phyloP scores from a whole-genome alignment of 768 basidiomycete species.

The Lactarius sanguifluus region DNA sequence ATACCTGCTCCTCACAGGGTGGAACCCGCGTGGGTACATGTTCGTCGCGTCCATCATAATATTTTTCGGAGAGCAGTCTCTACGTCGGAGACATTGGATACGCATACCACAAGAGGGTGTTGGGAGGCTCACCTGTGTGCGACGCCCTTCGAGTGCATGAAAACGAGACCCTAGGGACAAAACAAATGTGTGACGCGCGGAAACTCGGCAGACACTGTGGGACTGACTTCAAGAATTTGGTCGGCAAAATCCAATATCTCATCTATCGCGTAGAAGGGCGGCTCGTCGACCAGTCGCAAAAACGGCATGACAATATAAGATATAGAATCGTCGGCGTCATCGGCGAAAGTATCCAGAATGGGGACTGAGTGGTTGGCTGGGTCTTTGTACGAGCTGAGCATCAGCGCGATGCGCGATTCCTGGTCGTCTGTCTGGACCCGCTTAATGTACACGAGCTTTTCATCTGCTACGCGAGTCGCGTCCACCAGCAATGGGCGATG shows the following conservation, averaged over 20 bases:
- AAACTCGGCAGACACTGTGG: no score
- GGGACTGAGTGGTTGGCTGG: slow-evolving; percentile 24
- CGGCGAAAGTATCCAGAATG: slow-evolving; percentile 22
- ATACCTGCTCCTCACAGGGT: slow-evolving; percentile 8
- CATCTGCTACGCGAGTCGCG: slow-evolving; percentile 36
- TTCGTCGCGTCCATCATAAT: slow-evolving; percentile 22
- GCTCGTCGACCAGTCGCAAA: background rate
- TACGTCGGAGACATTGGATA: background rate
- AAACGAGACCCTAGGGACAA: slow-evolving; percentile 3
- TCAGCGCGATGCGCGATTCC: slow-evolving; percentile 28
- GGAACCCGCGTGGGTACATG: slow-evolving; percentile 24
- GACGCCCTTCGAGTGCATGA: slow-evolving; percentile 26
- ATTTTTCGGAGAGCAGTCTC: slow-evolving; percentile 8
- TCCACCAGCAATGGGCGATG: slow-evolving; percentile 31
- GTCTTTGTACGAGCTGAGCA: slow-evolving; percentile 9
- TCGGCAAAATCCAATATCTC: slow-evolving; percentile 2
- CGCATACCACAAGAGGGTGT: background rate
- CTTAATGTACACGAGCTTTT: slow-evolving; percentile 36
- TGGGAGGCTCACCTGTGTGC: slow-evolving; percentile 20
- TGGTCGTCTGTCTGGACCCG: slow-evolving; percentile 14
- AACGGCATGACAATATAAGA: slow-evolving; percentile 29
- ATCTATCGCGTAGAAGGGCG: background rate
- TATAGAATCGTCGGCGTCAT: background rate
- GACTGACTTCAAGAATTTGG: slow-evolving; percentile 20
- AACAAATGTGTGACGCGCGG: no score